phyloP scores from a whole-genome alignment of 2,329 filamentous ascomycete species.

The Botrytis hyacinthi region DNA sequence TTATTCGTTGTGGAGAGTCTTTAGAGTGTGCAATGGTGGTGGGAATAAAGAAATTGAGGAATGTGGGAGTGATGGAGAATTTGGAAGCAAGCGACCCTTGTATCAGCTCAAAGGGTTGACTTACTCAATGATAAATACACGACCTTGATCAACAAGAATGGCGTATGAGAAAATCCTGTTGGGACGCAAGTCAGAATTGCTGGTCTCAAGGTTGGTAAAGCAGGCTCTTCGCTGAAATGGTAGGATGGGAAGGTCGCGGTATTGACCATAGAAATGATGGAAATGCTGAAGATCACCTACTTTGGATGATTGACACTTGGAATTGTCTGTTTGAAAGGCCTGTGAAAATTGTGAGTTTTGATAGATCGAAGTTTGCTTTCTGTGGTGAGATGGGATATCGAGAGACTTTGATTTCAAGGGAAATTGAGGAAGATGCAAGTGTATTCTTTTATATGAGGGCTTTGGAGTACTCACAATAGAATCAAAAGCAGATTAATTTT shows the following conservation, averaged over 20 bases:
- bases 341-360: neutral
- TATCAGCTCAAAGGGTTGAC: neutral
- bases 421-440: neutral
- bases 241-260: neutral
- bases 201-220: neutral
- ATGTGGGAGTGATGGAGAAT: neutral
- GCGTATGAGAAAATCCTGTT: neutral
- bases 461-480: slow-evolving; percentile 9
- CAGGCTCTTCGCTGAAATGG: neutral
- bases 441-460: neutral
- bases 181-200: neutral
- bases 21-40: neutral
- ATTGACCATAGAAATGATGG: neutral
- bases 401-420: neutral
- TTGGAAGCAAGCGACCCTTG: neutral
- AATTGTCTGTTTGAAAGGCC: slow-evolving; percentile 3
- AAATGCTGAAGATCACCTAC: neutral
- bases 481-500: slow-evolving; percentile 8
- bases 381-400: neutral
- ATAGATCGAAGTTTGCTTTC: slow-evolving; percentile 7
- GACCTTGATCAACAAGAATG: neutral
- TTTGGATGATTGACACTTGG: neutral
- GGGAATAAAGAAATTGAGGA: neutral
- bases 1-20: no score
- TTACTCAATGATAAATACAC: neutral